phyloP scores from a whole-genome alignment of 371 early-diverging fungal genomes.

The Mortierella sp. region DNA sequence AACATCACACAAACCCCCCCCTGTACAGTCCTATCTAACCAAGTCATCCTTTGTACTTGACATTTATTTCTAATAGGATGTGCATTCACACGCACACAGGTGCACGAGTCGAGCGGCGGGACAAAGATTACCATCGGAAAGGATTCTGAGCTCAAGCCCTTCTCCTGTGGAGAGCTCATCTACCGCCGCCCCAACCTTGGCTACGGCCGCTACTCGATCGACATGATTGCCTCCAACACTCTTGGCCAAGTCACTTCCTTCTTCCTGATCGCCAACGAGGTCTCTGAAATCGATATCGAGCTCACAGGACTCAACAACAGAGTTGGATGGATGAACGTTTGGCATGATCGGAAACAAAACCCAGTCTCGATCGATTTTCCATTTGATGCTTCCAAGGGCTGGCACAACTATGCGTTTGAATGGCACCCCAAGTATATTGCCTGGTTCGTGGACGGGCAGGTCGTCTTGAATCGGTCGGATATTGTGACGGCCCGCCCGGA shows the following conservation, averaged over 20 bases:
- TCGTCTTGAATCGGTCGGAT: conserved; percentile 49
- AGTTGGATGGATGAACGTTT: conserved; percentile 50
- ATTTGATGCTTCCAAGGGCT: conserved; percentile 34
- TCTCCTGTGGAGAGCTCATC: conserved; percentile 50
- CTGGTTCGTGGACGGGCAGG: conserved; percentile 42
- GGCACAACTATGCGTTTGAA: conserved; percentile 49
- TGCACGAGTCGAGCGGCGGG: conserved; percentile 26
- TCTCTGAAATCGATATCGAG: conserved; percentile 54
- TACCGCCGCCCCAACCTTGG: conserved; percentile 25
- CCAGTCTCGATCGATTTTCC: conserved; percentile 41
- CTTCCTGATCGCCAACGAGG: conserved; percentile 48
- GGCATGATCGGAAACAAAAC: conserved; percentile 40
- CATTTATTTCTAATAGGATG: conserved; percentile 28
- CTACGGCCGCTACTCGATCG: conserved; percentile 51
- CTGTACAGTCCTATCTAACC: background rate
- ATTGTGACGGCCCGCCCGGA: conserved; percentile 35
- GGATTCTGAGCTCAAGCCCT: conserved; percentile 45
- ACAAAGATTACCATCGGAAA: conserved; percentile 46
- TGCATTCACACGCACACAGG: conserved; percentile 44
- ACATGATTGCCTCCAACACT: conserved; percentile 48
- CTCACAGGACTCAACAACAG: conserved; percentile 45
- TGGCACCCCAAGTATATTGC: conserved; percentile 34
- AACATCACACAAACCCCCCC: no score
- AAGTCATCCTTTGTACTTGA: no score
- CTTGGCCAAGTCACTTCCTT: conserved; percentile 53